These are phyloP conservation scores for Aspergillus wentii DNA, from an alignment of 495 filamentous ascomycete genomes.

Conservation along the genomic window DNA sequence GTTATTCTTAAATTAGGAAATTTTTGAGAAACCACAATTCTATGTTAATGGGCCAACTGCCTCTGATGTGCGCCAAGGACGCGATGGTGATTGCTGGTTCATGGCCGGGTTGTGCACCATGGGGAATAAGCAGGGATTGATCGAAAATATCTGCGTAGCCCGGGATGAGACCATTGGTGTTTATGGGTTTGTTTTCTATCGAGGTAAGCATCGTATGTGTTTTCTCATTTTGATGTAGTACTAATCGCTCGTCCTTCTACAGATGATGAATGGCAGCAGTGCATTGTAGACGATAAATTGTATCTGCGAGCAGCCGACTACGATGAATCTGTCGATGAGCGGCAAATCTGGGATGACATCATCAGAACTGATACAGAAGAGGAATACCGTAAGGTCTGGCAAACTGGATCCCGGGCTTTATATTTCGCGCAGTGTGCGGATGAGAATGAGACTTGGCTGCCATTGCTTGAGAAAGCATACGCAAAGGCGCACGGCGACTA, in stretches of 20 bases:
- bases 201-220: conserved; percentile 44
- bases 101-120: conserved; percentile 82
- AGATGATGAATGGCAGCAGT: conserved; percentile 91
- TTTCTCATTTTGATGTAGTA: not conserved
- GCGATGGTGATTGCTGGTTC: conserved; percentile 88
- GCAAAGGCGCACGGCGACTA: conserved; percentile 94
- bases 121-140: conserved; percentile 71
- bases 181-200: conserved; percentile 91
- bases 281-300: conserved; percentile 82
- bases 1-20: conserved; percentile 46
- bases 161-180: conserved; percentile 77
- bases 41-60: conserved; percentile 79
- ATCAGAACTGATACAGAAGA: conserved; percentile 70
- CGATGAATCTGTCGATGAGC: conserved; percentile 64
- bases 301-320: conserved; percentile 81
- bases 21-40: conserved; percentile 85
- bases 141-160: conserved; percentile 80
- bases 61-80: conserved; percentile 74
- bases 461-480: conserved; percentile 91
- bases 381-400: conserved; percentile 69
- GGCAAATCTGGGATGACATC: conserved; percentile 65
- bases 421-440: conserved; percentile 85
- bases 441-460: conserved; percentile 90
- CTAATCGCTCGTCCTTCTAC: too few species aligned
- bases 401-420: conserved; percentile 71